Base-by-base conservation (phyloP, 208 protist species). In the Trypanosoma platydactyli region DNA sequence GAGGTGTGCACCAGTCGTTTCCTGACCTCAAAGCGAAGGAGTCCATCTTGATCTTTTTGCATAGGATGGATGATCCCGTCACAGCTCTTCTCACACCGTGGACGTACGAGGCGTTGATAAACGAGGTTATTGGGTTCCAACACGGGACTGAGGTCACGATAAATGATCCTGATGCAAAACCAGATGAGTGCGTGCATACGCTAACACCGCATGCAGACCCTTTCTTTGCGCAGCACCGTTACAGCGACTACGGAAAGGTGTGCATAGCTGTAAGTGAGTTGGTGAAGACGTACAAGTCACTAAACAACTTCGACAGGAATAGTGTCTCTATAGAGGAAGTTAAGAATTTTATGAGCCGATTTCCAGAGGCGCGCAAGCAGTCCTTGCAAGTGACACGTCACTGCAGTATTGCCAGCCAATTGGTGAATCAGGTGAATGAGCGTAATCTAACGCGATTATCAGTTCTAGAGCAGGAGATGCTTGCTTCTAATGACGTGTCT, bases 21-120 rank as follows among this genome's bases (percentile, higher is more conserved):
- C 77, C 88, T 54, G 88, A 98, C 73, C 77, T 96, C 33, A 86
- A 79, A 67, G 74, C 84, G 22, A 80, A 80, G 15, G 89, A 95
- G 35, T 89, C 81, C n/a, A 80, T 95, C 15, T 76, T 96, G 25
- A 51, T 95, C 22, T 77, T 97, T 50, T 54, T 96, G 5, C 88
- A 97, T 64, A 85, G 92, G 61, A 85, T 78, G 76, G 90, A 96
- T 67, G 98, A 99, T 73, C 97, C 97, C 13, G 73, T 99, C 3
- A 99, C 98, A 2, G 98, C 98, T 44, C 80, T 99, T 46, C 83
- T 99, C 25, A 97, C 87, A 62, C 97, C 98, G 68, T 99, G 98
- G 98, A 99, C 98, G 16, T 99, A 99, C 81, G 97, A 99, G 81
- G 95, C 98, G 11, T 99, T 99, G 98, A 92, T 99, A 50, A 96